A percentile compares a stretch with the other conserved stretches of the same genome.
phyloP scores from a whole-genome alignment of 306 rosid species.

The Ammopiptanthus mongolicus region DNA sequence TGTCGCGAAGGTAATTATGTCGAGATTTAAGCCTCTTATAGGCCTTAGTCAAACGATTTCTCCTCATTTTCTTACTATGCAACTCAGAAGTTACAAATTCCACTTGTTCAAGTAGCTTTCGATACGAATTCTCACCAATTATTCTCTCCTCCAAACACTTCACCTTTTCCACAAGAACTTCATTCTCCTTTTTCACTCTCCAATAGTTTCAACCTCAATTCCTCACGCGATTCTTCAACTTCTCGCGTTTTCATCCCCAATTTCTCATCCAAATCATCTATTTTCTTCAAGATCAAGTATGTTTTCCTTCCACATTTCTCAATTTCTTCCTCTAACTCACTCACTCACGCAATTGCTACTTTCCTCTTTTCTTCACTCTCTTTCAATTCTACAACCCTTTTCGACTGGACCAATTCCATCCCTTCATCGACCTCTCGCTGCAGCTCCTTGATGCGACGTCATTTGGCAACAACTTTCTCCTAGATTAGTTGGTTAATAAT shows the following conservation, averaged over 20 bases:
- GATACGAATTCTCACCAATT: slow-evolving; percentile 29
- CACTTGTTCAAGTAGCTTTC: slow-evolving; percentile 29
- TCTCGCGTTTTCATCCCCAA: slow-evolving; percentile 28
- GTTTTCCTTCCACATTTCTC: slow-evolving; percentile 41
- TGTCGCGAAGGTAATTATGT: slow-evolving; percentile 46
- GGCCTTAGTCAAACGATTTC: slow-evolving; percentile 25
- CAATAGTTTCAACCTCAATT: slow-evolving; percentile 22
- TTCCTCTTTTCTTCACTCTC: slow-evolving; percentile 41
- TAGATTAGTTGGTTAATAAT: too few relatives aligned
- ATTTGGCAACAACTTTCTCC: slow-evolving; percentile 40
- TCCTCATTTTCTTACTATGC: slow-evolving; percentile 46
- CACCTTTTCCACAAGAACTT: slow-evolving; percentile 30
- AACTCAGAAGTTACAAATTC: slow-evolving; percentile 37
- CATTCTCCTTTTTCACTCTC: slow-evolving; percentile 47
- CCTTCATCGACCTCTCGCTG: slow-evolving; percentile 42
- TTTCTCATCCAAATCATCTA: slow-evolving; percentile 38
- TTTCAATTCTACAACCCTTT: slow-evolving; percentile 33
- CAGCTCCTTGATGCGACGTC: slow-evolving; percentile 36
- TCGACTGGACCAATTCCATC: slow-evolving; percentile 41
- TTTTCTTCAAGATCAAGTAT: slow-evolving; percentile 20
- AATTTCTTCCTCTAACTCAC: slow-evolving; percentile 28
- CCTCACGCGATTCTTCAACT: slow-evolving; percentile 32
- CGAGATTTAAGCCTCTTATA: slow-evolving; percentile 76
- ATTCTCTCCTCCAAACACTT: slow-evolving; percentile 34
- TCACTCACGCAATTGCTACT: slow-evolving; percentile 20